Evolutionary conservation across 768 basidiomycete species (phyloP), one percentile per base, ranked within the genome.

Genomic region (Asterophora lycoperdoides): DNA sequence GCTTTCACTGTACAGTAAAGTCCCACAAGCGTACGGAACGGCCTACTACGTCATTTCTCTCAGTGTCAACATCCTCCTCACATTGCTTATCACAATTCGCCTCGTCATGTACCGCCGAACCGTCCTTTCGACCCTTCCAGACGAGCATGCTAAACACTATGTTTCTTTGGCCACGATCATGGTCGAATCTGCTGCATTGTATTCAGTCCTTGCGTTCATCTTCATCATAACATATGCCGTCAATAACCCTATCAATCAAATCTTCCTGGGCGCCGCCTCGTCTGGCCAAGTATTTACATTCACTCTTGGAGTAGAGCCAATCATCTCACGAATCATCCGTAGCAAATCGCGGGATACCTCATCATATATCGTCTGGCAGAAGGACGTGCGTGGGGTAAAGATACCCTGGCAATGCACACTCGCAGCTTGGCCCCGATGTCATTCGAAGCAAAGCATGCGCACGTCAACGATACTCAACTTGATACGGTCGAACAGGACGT

Each of bases 331-430:
- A 7, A 47, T 41, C 48, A 30, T 39, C 18, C 8, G 35, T 52
- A 77, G 75, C 66, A 73, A 61, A 68, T 76, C 26, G 74, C 76
- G 9, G 68, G 70, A 0, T 72, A 75, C 51, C 64, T 77, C 18
- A 77, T 78, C 46, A 75, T 75, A 32, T 72, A 71, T 36, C 71
- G 75, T n/a, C 62, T 77, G 9, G 69, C 74, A 1, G 63, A 72
- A 50, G 76, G 76, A 11, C 66, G 68, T 19, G 75, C 73, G 2
- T 75, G 73, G 76, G 63, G 54, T 32, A 55, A 59, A 42, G 50
- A 60, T 23, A 68, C 69, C 1, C 51, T 65, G 11, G 32, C 55
- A n/a, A 40, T 49, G 11, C 53, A 51, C 30, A 56, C 58, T 9
- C 50, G 28, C 2, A 38, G 17, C 49, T 20, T 40, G 19, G 55